Evolutionary conservation across 2,329 filamentous ascomycete genomes (phyloP).

Genomic region (Madurella fahalii): DNA sequence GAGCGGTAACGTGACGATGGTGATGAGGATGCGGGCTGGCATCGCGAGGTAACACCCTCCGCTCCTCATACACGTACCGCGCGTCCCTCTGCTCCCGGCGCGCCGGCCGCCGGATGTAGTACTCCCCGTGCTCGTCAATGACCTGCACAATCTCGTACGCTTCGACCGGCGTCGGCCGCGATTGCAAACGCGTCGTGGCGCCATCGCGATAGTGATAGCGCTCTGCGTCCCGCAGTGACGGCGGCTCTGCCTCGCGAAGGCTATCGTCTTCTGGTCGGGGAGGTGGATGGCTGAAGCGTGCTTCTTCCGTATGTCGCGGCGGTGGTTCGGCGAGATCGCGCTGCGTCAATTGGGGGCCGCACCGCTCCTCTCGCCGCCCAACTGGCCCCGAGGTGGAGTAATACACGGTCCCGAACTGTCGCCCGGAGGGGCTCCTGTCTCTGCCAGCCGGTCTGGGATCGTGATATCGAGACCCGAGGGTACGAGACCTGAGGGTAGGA

Average conservation of each 20-base stretch:
- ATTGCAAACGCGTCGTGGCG: conserved; percentile 20
- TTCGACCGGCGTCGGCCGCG: conserved; percentile 26
- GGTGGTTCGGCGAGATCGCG: conserved; percentile 5
- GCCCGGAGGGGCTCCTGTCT: conserved; percentile 1
- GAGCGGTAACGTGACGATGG: not conserved
- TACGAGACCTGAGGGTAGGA: not conserved
- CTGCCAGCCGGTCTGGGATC: not conserved
- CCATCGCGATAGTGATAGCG: conserved; percentile 34
- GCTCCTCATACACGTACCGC: conserved; percentile 19
- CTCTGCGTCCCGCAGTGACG: conserved; percentile 24
- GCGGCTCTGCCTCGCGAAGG: not conserved
- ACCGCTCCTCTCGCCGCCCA: not conserved
- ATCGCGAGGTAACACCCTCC: conserved; percentile 9
- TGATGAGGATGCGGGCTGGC: conserved; percentile 1
- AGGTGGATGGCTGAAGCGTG: conserved; percentile 29
- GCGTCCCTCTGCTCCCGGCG: conserved; percentile 18
- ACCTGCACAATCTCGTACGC: conserved; percentile 45
- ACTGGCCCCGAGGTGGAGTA: conserved; percentile 25
- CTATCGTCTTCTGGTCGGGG: conserved; percentile 15
- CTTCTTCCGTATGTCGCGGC: conserved; percentile 21
- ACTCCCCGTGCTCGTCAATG: conserved; percentile 42
- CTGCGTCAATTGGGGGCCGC: not conserved
- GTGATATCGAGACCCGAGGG: not conserved
- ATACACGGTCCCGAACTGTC: conserved; percentile 1
- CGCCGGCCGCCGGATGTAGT: conserved; percentile 42